Percentiles rank a stretch among this genome's conserved stretches.
These are phyloP conservation scores for Panus rudis DNA, from an alignment of 768 basidiomycete species.

Conservation along the genomic window DNA sequence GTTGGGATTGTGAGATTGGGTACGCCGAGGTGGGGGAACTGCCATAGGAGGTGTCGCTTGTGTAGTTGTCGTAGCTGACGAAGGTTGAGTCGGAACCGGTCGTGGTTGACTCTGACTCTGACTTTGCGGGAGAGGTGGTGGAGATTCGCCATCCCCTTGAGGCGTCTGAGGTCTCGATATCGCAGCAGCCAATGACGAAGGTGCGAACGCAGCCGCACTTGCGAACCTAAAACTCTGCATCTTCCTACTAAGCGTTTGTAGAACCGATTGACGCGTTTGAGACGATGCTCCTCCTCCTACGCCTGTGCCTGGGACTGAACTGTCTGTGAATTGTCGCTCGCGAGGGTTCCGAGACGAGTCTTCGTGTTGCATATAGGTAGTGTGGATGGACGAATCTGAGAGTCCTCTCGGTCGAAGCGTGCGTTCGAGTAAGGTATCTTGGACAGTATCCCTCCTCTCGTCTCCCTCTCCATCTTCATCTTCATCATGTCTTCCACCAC, in stretches of 20 bases:
- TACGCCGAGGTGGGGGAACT: too few species aligned
- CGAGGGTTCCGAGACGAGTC: constrained; percentile 20
- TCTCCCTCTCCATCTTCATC: constrained; percentile 36
- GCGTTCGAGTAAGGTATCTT: constrained; percentile 49
- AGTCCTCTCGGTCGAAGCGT: constrained; percentile 73
- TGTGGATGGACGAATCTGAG: constrained; percentile 89
- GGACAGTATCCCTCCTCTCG: constrained; percentile 28
- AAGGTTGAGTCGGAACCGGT: too few species aligned
- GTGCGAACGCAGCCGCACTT: constrained; percentile 10
- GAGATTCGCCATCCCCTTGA: too few species aligned
- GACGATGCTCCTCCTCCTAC: constrained; percentile 3
- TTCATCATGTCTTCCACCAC: too few species aligned
- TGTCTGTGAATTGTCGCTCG: neutral
- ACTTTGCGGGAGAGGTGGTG: too few species aligned
- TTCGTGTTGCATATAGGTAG: constrained; percentile 63
- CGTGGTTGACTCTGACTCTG: too few species aligned
- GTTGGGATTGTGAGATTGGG: too few species aligned
- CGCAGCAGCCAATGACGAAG: too few species aligned
- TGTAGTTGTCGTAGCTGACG: too few species aligned
- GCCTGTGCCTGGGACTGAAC: neutral
- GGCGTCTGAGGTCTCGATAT: too few species aligned
- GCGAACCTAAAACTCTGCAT: constrained; percentile 25
- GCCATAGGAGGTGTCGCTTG: too few species aligned
- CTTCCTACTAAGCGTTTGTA: constrained; percentile 26
- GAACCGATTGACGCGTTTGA: constrained; percentile 21